Evolutionary conservation across 768 basidiomycete species (phyloP).

Genomic region (Pholiota microspora): DNA sequence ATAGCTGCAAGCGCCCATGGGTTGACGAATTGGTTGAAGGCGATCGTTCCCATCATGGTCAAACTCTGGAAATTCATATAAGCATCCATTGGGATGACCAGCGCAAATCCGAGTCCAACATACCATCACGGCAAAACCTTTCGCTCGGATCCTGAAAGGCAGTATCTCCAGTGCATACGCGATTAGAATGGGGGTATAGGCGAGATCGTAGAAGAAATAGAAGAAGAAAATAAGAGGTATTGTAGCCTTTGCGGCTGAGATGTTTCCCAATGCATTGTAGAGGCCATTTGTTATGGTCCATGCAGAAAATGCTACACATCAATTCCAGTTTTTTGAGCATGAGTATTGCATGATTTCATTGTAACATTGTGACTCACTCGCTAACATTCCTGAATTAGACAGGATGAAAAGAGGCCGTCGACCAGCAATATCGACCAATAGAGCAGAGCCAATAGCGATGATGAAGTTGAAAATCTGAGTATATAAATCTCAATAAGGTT

Average conservation of each 20-base stretch:
- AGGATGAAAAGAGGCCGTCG: constrained; percentile 65
- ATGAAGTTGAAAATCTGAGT: constrained; percentile 60
- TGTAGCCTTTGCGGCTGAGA: constrained; percentile 50
- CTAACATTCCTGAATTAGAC: constrained; percentile 55
- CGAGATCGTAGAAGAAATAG: constrained; percentile 57
- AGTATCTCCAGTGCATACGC: constrained; percentile 72
- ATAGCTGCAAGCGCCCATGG: constrained; percentile 64
- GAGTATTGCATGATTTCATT: no score
- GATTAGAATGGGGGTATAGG: constrained; percentile 71
- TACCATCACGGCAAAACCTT: constrained; percentile 76
- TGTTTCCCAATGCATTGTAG: no score
- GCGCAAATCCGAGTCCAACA: constrained; percentile 8
- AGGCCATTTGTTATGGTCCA: constrained; percentile 56
- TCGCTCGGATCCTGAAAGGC: constrained; percentile 75
- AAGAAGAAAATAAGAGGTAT: constrained; percentile 66
- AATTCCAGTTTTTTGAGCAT: no score
- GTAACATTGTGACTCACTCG: no score
- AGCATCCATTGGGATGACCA: neutral
- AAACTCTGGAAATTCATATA: constrained; percentile 43
- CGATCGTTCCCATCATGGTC: constrained; percentile 58
- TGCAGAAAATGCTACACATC: constrained; percentile 45
- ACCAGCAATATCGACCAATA: constrained; percentile 65
- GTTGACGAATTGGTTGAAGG: constrained; percentile 80
- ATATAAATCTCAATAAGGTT: no score
- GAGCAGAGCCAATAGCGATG: constrained; percentile 56